Evolutionary conservation across 345 rosid species (phyloP).

Genomic region (Orychophragmus violaceus): DNA sequence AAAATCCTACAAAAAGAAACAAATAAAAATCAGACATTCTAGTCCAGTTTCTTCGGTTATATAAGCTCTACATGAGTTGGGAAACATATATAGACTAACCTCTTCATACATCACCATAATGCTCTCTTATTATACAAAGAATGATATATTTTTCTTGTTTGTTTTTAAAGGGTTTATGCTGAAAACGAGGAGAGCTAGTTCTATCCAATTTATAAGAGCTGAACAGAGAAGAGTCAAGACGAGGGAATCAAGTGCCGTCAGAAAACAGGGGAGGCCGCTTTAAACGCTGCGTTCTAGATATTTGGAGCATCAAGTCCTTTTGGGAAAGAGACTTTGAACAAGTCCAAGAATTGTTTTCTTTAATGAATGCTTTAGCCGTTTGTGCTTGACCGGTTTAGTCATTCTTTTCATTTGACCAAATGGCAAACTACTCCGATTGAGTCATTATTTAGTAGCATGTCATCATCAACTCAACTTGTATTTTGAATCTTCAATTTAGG

Average conservation of each 20-base stretch:
- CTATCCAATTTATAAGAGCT: conserved; percentile 8
- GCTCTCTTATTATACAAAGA: neutral
- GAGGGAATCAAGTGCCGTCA: neutral
- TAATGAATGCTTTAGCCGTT: neutral
- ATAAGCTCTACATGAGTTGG: neutral
- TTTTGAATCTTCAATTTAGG: neutral
- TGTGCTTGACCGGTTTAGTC: conserved; percentile 1
- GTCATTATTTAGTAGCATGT: no score
- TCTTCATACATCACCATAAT: conserved; percentile 21
- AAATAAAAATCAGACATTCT: neutral
- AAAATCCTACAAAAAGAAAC: conserved; percentile 33
- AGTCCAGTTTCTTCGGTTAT: neutral
- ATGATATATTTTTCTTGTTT: neutral
- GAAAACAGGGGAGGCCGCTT: neutral
- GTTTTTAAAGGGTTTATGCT: neutral
- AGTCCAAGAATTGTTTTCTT: neutral
- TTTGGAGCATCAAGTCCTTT: neutral
- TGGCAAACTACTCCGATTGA: no score
- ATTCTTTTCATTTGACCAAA: neutral
- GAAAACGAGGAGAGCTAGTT: neutral
- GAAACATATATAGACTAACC: conserved; percentile 8
- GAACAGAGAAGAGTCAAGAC: no score
- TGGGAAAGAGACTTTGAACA: neutral
- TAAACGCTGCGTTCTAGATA: neutral
- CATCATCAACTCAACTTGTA: no score